Evolutionary conservation across 768 basidiomycete genomes (phyloP).

Genomic region (Auriculariales sp.): DNA sequence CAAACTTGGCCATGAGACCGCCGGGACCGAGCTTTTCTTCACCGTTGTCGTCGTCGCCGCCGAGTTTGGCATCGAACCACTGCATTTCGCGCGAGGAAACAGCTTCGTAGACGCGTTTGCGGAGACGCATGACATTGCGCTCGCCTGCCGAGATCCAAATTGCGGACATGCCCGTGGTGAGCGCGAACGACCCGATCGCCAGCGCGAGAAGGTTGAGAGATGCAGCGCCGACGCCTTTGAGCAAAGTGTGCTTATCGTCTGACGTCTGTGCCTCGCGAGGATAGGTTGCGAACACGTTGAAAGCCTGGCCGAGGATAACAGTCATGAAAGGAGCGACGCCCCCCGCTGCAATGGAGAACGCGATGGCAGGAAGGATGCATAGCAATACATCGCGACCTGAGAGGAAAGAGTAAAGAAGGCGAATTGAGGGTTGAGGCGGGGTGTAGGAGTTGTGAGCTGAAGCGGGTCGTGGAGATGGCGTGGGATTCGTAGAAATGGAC

Average conservation of each 20-base stretch:
- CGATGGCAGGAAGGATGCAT: slow-evolving; percentile 48
- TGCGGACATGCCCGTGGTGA: slow-evolving; percentile 60
- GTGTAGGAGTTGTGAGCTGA: slow-evolving; percentile 5
- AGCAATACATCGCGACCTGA: slow-evolving; percentile 38
- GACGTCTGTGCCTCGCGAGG: slow-evolving; percentile 18
- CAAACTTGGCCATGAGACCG: slow-evolving; percentile 87
- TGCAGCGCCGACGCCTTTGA: slow-evolving; percentile 41
- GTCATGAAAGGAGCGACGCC: slow-evolving; percentile 81
- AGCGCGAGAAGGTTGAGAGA: slow-evolving; percentile 55
- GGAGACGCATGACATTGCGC: slow-evolving; percentile 50
- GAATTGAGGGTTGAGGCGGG: slow-evolving; percentile 36
- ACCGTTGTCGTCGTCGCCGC: slow-evolving; percentile 31
- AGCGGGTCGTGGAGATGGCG: background rate
- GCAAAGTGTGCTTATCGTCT: slow-evolving; percentile 10
- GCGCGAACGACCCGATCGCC: slow-evolving; percentile 45
- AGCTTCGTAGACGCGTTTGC: slow-evolving; percentile 52
- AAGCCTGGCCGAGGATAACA: slow-evolving; percentile 59
- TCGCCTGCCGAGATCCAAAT: slow-evolving; percentile 88
- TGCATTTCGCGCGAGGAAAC: slow-evolving; percentile 59
- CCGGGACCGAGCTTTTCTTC: slow-evolving; percentile 60
- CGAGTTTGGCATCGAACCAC: slow-evolving; percentile 86
- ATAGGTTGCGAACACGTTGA: slow-evolving; percentile 55
- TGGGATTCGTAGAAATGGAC: background rate
- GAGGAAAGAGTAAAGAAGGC: slow-evolving; percentile 53
- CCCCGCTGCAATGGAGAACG: slow-evolving; percentile 48